Evolutionary conservation across 2,329 filamentous ascomycete species (phyloP), one percentile per base, ranked within the genome.

Genomic region (Penicillium freii): DNA sequence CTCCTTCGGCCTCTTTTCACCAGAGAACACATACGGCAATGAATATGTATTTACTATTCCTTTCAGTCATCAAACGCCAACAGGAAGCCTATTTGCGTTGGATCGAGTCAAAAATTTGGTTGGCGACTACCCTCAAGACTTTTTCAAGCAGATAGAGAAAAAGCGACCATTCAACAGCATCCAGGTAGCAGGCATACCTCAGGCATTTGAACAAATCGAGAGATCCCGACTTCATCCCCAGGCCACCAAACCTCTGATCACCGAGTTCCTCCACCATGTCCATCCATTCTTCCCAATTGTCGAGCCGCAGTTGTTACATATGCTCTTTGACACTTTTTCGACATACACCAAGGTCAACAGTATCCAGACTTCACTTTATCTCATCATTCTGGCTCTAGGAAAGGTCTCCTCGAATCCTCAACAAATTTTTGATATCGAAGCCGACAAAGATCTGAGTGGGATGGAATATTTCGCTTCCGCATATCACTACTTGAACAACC

Each of bases 111-210:
- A 57, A 15, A 52, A 50, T 4, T 50, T 62, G 6, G 54, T 64
- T 17, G 62, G 62, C 25, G 54, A 61, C 39, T 62, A 62, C 31
- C 54, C 62, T n/a, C 56, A 62, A 44, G 60, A 62, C 33, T 62
- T 61, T 38, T 64, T 64, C 19, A 39, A 56, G 27, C 52, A 54
- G 6, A 51, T 62, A 27, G 62, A 62, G 25, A 57, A 50, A n/a
- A 57, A 57, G 21, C 60, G 62, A 36, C 43, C 49, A 17, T 50
- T 57, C 33, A 54, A 47, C 27, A 36, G 51, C 5, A 47, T 47
- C 29, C 36, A 53, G n/a, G 33, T 5, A 13, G 11, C 43, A 19
- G 49, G 42, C n/a, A 25, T 40, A 23, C 42, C 49, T 4, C 42
- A 53, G 25, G 11, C 21, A 1, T 52, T 53, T n/a, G 54, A 56